phyloP scores from a whole-genome alignment of 352 stramenopile genomes.

The Globisporangium nagaii region DNA sequence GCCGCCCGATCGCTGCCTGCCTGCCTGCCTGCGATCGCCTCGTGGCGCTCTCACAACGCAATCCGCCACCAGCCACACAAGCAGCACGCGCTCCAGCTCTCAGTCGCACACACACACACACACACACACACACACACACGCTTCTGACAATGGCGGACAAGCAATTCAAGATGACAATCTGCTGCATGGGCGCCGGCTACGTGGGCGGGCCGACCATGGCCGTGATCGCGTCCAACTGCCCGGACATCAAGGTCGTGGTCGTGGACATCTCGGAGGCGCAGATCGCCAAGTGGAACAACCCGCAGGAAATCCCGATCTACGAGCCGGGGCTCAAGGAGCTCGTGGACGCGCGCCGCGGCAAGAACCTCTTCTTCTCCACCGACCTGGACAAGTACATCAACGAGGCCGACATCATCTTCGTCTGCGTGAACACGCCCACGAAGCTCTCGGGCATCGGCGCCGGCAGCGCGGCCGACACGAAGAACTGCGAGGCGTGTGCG shows the following conservation, averaged over 20 bases:
- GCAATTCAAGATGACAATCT: conserved; percentile 87
- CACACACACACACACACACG: neutral
- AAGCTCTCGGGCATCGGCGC: conserved; percentile 97
- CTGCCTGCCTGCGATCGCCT: neutral
- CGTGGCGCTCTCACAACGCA: neutral
- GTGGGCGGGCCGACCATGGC: conserved; percentile 99
- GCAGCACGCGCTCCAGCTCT: neutral
- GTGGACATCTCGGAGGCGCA: conserved; percentile 94
- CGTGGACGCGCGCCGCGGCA: conserved; percentile 89
- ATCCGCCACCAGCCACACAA: conserved; percentile 2
- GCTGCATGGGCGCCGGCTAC: conserved; percentile 98
- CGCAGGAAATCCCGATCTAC: conserved; percentile 96
- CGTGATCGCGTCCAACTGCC: conserved; percentile 96
- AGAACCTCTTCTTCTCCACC: conserved; percentile 99
- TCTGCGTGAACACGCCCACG: conserved; percentile 98
- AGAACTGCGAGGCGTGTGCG: conserved; percentile 99
- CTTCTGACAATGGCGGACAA: conserved; percentile 18
- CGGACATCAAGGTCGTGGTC: conserved; percentile 97
- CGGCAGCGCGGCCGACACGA: conserved; percentile 97
- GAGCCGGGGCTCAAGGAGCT: conserved; percentile 97
- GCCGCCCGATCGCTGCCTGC: no score
- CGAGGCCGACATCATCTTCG: conserved; percentile 98
- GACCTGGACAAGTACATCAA: conserved; percentile 97
- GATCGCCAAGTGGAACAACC: conserved; percentile 98
- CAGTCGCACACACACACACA: neutral